A percentile compares a stretch with the other conserved stretches of the same genome.
Evolutionary conservation across 2,329 filamentous ascomycete genomes (phyloP).

Genomic region (Aquanectria penicillioides): DNA sequence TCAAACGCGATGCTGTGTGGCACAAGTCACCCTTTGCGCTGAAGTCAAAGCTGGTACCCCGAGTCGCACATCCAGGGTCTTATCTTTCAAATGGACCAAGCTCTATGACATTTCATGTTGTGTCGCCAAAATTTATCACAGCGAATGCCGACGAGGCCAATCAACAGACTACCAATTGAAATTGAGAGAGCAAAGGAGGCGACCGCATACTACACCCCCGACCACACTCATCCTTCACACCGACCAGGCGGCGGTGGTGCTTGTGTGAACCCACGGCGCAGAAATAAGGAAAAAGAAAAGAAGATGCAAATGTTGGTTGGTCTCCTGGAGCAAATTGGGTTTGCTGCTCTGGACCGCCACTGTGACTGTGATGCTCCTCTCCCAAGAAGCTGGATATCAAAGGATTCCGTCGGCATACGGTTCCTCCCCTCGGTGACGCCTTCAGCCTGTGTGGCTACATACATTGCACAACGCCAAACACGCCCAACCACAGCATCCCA

Average conservation of each 20-base stretch:
- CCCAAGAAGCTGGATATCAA: neutral
- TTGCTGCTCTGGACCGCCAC: neutral
- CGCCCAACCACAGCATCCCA: conserved; percentile 2
- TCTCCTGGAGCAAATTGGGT: neutral
- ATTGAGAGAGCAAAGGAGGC: too few species aligned
- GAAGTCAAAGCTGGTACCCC: neutral
- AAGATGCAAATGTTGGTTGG: too few species aligned
- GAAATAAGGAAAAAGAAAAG: conserved; percentile 1
- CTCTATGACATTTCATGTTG: neutral
- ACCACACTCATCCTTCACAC: neutral
- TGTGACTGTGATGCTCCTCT: neutral
- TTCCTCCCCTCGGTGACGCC: neutral
- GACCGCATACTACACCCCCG: conserved; percentile 1
- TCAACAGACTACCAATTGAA: neutral
- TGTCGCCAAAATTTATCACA: neutral
- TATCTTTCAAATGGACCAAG: too few species aligned
- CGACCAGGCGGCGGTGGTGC: neutral
- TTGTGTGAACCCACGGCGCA: neutral
- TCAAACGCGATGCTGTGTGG: neutral
- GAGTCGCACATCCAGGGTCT: conserved; percentile 4
- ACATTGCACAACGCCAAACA: neutral
- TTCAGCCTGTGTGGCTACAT: neutral
- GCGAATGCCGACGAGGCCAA: too few species aligned
- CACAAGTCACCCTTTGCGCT: neutral
- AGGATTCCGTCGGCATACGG: neutral